phyloP scores from a whole-genome alignment of 1,139 yeast genomes.

The Blastobotrys serpentis region DNA sequence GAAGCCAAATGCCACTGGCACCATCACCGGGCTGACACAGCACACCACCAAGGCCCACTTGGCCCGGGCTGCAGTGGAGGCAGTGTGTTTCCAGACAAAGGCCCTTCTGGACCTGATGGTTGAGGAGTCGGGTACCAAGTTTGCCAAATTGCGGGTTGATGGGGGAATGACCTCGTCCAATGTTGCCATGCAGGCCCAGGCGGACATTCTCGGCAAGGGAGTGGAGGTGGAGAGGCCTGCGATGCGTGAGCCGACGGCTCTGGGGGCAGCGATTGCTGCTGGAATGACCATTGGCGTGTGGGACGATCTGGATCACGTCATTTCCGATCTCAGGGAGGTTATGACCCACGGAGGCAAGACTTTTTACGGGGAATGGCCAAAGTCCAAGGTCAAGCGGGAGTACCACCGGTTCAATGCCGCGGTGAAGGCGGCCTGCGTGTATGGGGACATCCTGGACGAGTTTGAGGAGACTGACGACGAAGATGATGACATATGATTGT shows the following conservation, averaged over 20 bases:
- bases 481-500: background rate
- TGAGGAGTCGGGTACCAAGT: conserved; percentile 64
- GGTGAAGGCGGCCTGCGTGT: conserved; percentile 5
- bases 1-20: conserved; percentile 91
- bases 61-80: conserved; percentile 92
- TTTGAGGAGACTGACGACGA: conserved; percentile 10
- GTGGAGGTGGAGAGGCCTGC: conserved; percentile 79
- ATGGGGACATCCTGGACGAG: conserved; percentile 1
- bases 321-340: conserved; percentile 24
- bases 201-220: conserved; percentile 68
- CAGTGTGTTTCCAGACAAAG: conserved; percentile 90
- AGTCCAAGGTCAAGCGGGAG: conserved; percentile 7
- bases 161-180: conserved; percentile 96
- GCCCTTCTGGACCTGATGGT: conserved; percentile 92
- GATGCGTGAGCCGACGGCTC: conserved; percentile 88
- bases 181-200: conserved; percentile 91
- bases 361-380: conserved; percentile 20
- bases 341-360: conserved; percentile 20
- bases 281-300: conserved; percentile 79
- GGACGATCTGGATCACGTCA: conserved; percentile 69
- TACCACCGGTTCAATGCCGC: conserved; percentile 9
- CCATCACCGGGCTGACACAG: conserved; percentile 89
- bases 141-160: conserved; percentile 62
- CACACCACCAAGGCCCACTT: conserved; percentile 84
- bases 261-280: conserved; percentile 96